These are phyloP conservation scores for Cordyceps cateniannulata DNA, from an alignment of 2,329 filamentous ascomycete genomes.

Conservation along the genomic window DNA sequence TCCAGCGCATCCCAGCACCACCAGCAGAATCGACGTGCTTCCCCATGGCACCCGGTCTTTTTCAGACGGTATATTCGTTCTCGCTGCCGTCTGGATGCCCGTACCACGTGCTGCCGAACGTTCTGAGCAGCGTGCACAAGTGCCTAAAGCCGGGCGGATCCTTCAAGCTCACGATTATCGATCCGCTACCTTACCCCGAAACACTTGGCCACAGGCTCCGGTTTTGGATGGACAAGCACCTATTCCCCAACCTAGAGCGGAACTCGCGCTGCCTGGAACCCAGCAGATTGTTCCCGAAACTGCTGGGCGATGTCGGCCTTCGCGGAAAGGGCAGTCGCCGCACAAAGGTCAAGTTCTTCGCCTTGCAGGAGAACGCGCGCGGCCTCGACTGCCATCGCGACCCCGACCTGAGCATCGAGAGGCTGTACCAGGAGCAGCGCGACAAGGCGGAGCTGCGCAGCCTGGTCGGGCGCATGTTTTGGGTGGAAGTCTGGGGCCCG, in stretches of 20 bases:
- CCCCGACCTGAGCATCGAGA: slow-evolving; percentile 20
- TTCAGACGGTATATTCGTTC: slow-evolving; percentile 45
- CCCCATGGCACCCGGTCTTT: slow-evolving; percentile 35
- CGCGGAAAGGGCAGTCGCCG: slow-evolving; percentile 40
- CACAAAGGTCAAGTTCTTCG: slow-evolving; percentile 44
- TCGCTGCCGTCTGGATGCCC: slow-evolving; percentile 51
- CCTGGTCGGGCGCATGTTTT: slow-evolving; percentile 49
- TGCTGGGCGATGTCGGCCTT: slow-evolving; percentile 51
- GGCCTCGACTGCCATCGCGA: slow-evolving; percentile 16
- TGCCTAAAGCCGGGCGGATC: slow-evolving; percentile 47
- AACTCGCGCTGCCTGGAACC: slow-evolving; percentile 55
- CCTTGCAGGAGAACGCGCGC: slow-evolving; percentile 28
- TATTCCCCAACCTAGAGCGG: slow-evolving; percentile 52
- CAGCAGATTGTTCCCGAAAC: slow-evolving; percentile 49
- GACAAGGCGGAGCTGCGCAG: slow-evolving; percentile 43
- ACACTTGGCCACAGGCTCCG: slow-evolving; percentile 52
- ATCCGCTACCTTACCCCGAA: slow-evolving; percentile 50
- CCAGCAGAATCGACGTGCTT: slow-evolving; percentile 29
- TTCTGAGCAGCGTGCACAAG: slow-evolving; percentile 37
- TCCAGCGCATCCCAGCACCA: slow-evolving; percentile 33
- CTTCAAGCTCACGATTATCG: slow-evolving; percentile 55
- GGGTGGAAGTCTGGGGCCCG: slow-evolving; percentile 54
- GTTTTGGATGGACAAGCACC: slow-evolving; percentile 55
- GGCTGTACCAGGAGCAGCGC: slow-evolving; percentile 21
- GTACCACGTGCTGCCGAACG: slow-evolving; percentile 35